These are phyloP conservation scores for Physocladia obscura DNA, from an alignment of 192 early-diverging fungal genomes.

Conservation along the genomic window DNA sequence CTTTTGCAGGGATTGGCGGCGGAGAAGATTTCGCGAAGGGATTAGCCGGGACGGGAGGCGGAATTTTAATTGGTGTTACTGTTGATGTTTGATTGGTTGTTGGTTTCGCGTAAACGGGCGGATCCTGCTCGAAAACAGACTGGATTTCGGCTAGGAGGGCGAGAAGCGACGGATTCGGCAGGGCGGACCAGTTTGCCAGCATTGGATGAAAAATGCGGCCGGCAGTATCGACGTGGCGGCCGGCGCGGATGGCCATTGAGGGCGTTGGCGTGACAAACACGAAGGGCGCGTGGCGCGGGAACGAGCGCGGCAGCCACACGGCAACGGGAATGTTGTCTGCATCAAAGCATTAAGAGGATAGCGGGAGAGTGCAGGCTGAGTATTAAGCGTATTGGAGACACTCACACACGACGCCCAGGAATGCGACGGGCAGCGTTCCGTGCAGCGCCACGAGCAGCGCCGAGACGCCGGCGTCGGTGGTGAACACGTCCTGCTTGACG, in stretches of 20 bases:
- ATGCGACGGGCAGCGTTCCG: conserved; percentile 86
- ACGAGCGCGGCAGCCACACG: conserved; percentile 81
- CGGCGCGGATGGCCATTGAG: conserved; percentile 78
- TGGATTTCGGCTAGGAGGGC: conserved; percentile 59
- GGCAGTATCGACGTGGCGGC: conserved; percentile 79
- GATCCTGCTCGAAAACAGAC: conserved; percentile 69
- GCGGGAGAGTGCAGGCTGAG: neutral
- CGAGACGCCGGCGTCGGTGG: conserved; percentile 43
- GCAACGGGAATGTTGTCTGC: conserved; percentile 92
- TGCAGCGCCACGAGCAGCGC: conserved; percentile 77
- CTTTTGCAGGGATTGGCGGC: conserved; percentile 1
- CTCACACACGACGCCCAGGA: conserved; percentile 51
- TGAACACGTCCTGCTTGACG: conserved; percentile 70
- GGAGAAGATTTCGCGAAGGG: neutral
- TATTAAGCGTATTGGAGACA: too few species aligned
- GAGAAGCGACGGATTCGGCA: conserved; percentile 11
- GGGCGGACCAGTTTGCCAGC: conserved; percentile 70
- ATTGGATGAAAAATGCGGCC: conserved; percentile 85
- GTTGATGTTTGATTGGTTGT: conserved; percentile 34
- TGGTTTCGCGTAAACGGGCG: conserved; percentile 70
- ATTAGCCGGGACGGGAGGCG: conserved; percentile 34
- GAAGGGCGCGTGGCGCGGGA: conserved; percentile 78
- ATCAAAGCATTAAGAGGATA: neutral
- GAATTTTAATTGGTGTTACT: conserved; percentile 29
- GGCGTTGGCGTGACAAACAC: conserved; percentile 86